A percentile compares a stretch with the other conserved stretches of the same genome.
Conservation (phyloP, 306 rosid genomes). For the Myrica gale region DNA sequence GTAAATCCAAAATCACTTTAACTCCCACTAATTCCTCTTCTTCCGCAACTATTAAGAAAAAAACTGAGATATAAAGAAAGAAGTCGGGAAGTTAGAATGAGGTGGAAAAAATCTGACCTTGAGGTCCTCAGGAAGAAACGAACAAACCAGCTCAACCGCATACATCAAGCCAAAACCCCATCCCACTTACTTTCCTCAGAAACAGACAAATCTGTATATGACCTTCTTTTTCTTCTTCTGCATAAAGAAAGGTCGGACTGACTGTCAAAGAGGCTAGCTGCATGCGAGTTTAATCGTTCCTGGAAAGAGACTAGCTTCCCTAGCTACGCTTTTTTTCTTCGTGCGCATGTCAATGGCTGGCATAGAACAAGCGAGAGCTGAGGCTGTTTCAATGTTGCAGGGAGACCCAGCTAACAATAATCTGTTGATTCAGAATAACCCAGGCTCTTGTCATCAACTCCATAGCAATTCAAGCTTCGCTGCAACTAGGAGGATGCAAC, state of each 20-base stretch:
- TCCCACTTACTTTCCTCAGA: not conserved
- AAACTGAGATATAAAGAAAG: too few species aligned
- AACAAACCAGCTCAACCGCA: not conserved
- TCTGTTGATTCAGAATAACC: not conserved
- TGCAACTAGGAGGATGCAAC: not conserved
- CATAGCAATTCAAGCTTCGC: not conserved
- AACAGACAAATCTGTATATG: not conserved
- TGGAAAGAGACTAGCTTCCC: not conserved
- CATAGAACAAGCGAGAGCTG: not conserved
- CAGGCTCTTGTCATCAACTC: not conserved
- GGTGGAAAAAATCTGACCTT: not conserved
- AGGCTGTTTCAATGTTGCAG: not conserved
- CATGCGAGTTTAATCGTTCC: not conserved
- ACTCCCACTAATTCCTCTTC: conserved; percentile 4
- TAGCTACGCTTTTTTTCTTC: not conserved
- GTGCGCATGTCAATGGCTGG: conserved; percentile 3
- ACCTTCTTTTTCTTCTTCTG: not conserved
- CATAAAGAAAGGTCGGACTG: not conserved
- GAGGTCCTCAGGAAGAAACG: not conserved
- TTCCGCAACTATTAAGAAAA: not conserved
- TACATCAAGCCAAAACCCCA: not conserved
- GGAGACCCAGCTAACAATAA: not conserved
- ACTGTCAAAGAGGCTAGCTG: not conserved
- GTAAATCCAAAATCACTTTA: not conserved
- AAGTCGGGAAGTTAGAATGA: too few species aligned